phyloP scores from a whole-genome alignment of 345 rosid genomes.

The Populus simonii region DNA sequence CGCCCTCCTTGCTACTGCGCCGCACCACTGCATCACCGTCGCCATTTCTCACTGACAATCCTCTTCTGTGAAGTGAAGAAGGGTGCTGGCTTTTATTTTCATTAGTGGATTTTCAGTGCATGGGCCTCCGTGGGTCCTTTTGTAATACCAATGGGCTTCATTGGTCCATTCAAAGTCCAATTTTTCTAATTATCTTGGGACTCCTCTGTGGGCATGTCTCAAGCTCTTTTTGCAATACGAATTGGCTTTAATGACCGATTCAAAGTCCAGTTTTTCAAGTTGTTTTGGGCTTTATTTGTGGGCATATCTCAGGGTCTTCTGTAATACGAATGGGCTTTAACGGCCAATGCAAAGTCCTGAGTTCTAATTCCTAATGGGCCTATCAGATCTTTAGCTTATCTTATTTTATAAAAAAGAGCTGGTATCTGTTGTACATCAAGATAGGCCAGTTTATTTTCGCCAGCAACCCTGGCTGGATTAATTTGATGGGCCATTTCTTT shows the following conservation, averaged over 20 bases:
- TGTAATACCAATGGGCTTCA: not conserved
- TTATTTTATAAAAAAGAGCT: not conserved
- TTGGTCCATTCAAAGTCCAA: not conserved
- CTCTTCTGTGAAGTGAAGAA: not conserved
- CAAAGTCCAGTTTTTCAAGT: too few species aligned
- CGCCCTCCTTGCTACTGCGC: conserved; percentile 52
- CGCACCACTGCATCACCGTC: conserved; percentile 52
- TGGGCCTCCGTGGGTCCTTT: not conserved
- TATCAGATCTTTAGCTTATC: not conserved
- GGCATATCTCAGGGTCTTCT: not conserved
- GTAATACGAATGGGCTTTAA: not conserved
- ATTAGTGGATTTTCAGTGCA: not conserved
- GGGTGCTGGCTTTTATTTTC: not conserved
- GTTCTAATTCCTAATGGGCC: not conserved
- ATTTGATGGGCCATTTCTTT: not conserved
- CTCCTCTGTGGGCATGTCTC: too few species aligned
- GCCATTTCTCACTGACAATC: conserved; percentile 9
- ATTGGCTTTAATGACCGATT: too few species aligned
- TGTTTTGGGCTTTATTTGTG: too few species aligned
- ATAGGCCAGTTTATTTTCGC: too few species aligned
- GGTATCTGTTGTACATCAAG: too few species aligned
- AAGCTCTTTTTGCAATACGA: too few species aligned
- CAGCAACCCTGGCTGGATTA: too few species aligned
- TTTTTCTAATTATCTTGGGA: too few species aligned
- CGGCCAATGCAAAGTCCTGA: not conserved